Evolutionary conservation across 2,329 filamentous ascomycete species (phyloP).

Genomic region (Cadophora luteo-olivacea): DNA sequence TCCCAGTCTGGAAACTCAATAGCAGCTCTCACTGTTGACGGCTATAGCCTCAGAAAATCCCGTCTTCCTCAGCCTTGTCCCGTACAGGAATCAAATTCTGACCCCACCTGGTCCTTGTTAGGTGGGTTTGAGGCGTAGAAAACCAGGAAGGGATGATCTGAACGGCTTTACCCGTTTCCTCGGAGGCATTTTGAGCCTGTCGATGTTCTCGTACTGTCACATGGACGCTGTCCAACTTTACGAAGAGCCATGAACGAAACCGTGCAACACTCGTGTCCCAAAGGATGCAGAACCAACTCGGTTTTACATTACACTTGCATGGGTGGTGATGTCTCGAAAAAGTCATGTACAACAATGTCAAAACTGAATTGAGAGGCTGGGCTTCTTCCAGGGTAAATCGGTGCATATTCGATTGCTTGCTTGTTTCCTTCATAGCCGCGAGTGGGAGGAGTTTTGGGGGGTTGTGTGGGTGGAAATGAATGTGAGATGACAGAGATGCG

Average conservation of each 20-base stretch:
- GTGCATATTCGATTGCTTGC: slow-evolving; percentile 10
- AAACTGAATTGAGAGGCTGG: slow-evolving; percentile 21
- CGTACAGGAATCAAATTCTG: slow-evolving; percentile 18
- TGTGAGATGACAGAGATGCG: slow-evolving; percentile 25
- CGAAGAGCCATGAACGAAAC: slow-evolving; percentile 27
- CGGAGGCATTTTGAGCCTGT: slow-evolving; percentile 28
- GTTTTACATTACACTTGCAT: slow-evolving; percentile 38
- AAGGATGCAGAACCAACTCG: slow-evolving; percentile 34
- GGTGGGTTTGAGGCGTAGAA: slow-evolving; percentile 20
- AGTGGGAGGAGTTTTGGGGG: slow-evolving; percentile 1
- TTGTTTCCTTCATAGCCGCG: slow-evolving; percentile 19
- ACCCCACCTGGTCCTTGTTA: slow-evolving; percentile 26
- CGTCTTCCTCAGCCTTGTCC: slow-evolving; percentile 25
- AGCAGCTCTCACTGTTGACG: not conserved
- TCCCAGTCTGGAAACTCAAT: not conserved
- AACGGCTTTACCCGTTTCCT: slow-evolving; percentile 39
- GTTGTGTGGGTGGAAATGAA: slow-evolving; percentile 25
- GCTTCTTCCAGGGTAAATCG: not conserved
- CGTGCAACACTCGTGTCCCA: slow-evolving; percentile 41
- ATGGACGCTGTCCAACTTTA: slow-evolving; percentile 29
- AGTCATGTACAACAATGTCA: slow-evolving; percentile 34
- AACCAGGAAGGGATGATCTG: slow-evolving; percentile 10
- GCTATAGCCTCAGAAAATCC: slow-evolving; percentile 31
- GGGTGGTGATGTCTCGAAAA: slow-evolving; percentile 28
- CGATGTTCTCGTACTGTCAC: slow-evolving; percentile 41